These are phyloP conservation scores for Xylariaceae sp. DNA, from an alignment of 2,329 filamentous ascomycete species.

Conservation along the genomic window DNA sequence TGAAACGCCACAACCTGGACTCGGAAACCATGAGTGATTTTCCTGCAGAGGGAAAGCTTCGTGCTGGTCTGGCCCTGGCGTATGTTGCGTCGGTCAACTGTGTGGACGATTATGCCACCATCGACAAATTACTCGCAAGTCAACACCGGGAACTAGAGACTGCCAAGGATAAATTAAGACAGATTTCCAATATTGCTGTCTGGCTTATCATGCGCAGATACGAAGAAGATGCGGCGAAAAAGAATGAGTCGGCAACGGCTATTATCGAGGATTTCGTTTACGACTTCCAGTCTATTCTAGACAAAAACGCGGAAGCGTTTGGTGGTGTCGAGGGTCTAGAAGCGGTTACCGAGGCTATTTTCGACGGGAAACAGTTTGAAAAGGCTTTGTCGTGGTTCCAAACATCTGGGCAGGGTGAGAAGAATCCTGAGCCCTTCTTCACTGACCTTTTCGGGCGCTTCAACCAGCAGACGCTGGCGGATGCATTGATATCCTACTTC, in stretches of 20 bases:
- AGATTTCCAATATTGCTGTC: conserved; percentile 10
- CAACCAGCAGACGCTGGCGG: background rate
- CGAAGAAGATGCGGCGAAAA: conserved; percentile 8
- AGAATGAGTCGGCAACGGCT: conserved; percentile 13
- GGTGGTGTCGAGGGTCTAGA: conserved; percentile 12
- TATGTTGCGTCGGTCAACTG: conserved; percentile 14
- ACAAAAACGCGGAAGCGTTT: conserved; percentile 4
- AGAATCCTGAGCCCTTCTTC: conserved; percentile 1
- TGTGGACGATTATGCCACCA: background rate
- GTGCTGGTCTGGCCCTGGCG: conserved; percentile 14
- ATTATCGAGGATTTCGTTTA: conserved; percentile 13
- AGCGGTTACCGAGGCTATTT: conserved; percentile 9
- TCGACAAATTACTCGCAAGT: background rate
- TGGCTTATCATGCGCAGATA: conserved; percentile 17
- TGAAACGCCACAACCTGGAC: conserved; percentile 5
- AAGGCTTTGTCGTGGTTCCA: background rate
- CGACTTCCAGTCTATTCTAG: conserved; percentile 10
- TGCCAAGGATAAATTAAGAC: conserved; percentile 2
- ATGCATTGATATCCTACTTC: conserved; percentile 12
- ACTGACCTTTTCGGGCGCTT: conserved; percentile 2
- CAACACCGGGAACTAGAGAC: background rate
- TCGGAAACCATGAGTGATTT: background rate
- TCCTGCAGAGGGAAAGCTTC: conserved; percentile 2
- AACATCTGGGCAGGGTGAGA: background rate
- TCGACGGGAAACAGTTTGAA: background rate